Base-by-base conservation (phyloP, 2,329 filamentous ascomycete genomes). In the Tolypocladium album region DNA sequence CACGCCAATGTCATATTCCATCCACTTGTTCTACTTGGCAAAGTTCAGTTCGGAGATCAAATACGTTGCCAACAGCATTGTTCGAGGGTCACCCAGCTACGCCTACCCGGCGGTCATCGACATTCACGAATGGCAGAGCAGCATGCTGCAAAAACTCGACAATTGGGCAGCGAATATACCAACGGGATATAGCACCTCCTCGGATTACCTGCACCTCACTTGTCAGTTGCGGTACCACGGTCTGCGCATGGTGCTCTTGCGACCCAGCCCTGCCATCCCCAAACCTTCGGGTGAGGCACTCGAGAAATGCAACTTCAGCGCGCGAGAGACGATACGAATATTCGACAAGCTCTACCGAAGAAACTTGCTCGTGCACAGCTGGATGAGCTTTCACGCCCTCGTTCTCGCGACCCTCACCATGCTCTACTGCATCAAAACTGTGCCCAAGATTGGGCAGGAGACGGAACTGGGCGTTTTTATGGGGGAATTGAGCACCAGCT, bases 11-110 rank as follows among this genome's bases (percentile, higher is more conserved):
- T 66, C 72, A 0, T 78, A 73, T 56, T 75, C 79, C 0, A 74
- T 82, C 9, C 79, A 82, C 56, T 66, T 82, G 0, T 82, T 82
- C 65, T 73, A 68, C 56, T 71, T 79, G 0, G 71, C 77, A 0
- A 76, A 73, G 22, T 69, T 82, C 7, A 83, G 82, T 60, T 83
- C 81, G 0, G 81, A 83, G 64, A 82, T 83, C n/a, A 83, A 83
- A 67, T 82, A 82, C 56, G 72, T 83, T 3, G 76, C 79, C 42
- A 80, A 83, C 59, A 82, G 80, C 58, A 75, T 83, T 58, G 74
- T 75, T n/a, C 72, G 76, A 31, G 72, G 75, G 5, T 70, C 74
- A 0, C 80, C 80, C 0, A 67, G 68, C 8, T 82, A 82, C 58
- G 77, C 80, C 0, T 80, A 78, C 45, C 80, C 80, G 0, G 69